Base-by-base conservation (phyloP, 2,329 filamentous ascomycete genomes). In the Claviceps sp. region DNA sequence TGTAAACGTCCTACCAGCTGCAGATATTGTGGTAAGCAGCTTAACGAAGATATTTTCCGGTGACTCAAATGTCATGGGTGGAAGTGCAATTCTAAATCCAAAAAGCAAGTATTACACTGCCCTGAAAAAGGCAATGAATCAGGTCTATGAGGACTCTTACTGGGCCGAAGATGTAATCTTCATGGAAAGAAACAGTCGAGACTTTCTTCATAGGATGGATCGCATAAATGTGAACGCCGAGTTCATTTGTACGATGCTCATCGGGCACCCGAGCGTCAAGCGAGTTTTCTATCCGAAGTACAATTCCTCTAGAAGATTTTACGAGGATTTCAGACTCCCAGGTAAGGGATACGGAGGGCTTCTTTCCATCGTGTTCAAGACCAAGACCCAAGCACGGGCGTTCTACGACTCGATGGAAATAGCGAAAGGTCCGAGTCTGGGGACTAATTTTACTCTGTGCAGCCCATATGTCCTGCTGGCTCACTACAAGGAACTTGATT, bases 31-130 rank as follows among this genome's bases (percentile, higher is more conserved):
- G 5, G 91, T 95, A 52, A 95, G 88, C 72, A 95, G 88, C 64
- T 74, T 98, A 54, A 97, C 93, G 48, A 98, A 98, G 67, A 85
- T 97, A 51, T 98, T 98, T 70, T 95, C 89, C 52, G 93, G 93
- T 49, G 93, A 96, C 68, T 93, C 88, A 66, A 97, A 98, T 66
- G 93, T 98, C 58, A 97, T 97, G 91, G 93, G 90, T 54, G 93
- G 93, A 52, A 86, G 84, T 57, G 70, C 76, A 46, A 78, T 84
- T 51, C 64, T 84, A 46, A 84, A 84, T 61, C 79, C 79, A 0
- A 78, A 82, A 52, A 73, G 82, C n/a, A 79, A 71, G 46, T 85
- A 84, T 68, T 95, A 95, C 65, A 52, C 65, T 2, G 59, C 69
- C 0, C 68, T 98, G n/a, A 91, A 89, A 63, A 63, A 72, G 5